Evolutionary conservation across 495 filamentous ascomycete genomes (phyloP).

Genomic region (Podospora pseudopauciseta): DNA sequence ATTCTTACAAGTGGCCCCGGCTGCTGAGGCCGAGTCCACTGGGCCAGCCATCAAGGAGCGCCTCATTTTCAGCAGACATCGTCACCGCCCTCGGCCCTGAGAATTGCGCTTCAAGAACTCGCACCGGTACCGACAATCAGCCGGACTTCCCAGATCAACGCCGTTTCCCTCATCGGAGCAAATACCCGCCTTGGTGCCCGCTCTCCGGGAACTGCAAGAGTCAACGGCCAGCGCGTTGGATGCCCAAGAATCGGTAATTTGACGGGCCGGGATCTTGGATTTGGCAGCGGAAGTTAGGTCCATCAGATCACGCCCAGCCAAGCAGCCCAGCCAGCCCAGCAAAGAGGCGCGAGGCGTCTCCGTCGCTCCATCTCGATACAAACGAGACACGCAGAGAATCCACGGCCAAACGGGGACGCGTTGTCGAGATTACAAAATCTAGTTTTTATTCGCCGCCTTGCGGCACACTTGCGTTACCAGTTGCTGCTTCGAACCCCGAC

Average conservation of each 20-base stretch:
- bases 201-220: conserved; percentile 1
- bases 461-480: not conserved
- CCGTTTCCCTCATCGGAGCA: conserved; percentile 5
- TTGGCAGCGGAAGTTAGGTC: conserved; percentile 11
- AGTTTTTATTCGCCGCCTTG: conserved; percentile 17
- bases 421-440: not conserved
- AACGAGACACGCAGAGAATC: conserved; percentile 5
- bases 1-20: not conserved
- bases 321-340: not conserved
- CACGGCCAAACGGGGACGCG: conserved; percentile 11
- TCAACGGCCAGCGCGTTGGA: conserved; percentile 6
- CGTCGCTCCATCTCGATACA: conserved; percentile 12
- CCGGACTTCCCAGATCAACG: not conserved
- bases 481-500: conserved; percentile 3
- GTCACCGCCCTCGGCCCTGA: not conserved
- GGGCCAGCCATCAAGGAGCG: not conserved
- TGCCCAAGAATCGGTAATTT: conserved; percentile 20
- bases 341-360: conserved; percentile 1
- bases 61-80: not conserved
- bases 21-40: not conserved
- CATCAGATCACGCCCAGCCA: conserved; percentile 1
- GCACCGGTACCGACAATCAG: not conserved
- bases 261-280: conserved; percentile 8
- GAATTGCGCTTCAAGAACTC: not conserved
- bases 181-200: not conserved